Conservation (phyloP, 2,329 filamentous ascomycete genomes). For the Pseudopithomyces chartarum region DNA sequence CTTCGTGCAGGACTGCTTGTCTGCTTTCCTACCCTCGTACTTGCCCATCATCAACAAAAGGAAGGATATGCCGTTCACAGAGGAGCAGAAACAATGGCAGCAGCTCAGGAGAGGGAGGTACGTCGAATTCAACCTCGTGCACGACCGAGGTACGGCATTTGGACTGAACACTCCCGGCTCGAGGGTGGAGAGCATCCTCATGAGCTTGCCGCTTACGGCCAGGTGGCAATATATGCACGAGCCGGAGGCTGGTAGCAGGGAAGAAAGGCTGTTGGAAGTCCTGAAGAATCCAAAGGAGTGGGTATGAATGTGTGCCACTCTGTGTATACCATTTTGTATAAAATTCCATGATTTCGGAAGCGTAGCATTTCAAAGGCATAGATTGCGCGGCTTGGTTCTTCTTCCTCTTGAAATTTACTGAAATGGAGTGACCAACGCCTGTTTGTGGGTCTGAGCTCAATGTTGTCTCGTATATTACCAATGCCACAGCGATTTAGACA, state of each 20-base stretch:
- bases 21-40: constrained; percentile 88
- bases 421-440: too few species aligned
- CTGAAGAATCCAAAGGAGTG: constrained; percentile 66
- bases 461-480: too few species aligned
- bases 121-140: constrained; percentile 97
- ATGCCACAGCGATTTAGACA: too few species aligned
- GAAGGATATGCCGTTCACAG: constrained; percentile 89
- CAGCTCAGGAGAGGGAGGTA: constrained; percentile 93
- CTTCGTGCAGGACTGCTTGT: constrained; percentile 83
- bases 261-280: constrained; percentile 80
- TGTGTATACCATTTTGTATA: not conserved
- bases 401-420: too few species aligned
- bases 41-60: constrained; percentile 84
- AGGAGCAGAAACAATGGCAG: constrained; percentile 92
- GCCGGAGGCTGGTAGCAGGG: constrained; percentile 73
- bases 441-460: too few species aligned
- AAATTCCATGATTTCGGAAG: not conserved
- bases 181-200: constrained; percentile 93
- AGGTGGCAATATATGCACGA: constrained; percentile 96
- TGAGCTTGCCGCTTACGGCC: constrained; percentile 93
- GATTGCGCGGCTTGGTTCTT: too few species aligned
- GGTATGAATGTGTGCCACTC: constrained; percentile 43
- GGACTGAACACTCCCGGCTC: constrained; percentile 91
- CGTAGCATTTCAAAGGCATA: too few species aligned
- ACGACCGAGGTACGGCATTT: constrained; percentile 93